Base-by-base conservation (phyloP, 2,329 filamentous ascomycete species). In the Beauveria sp. region DNA sequence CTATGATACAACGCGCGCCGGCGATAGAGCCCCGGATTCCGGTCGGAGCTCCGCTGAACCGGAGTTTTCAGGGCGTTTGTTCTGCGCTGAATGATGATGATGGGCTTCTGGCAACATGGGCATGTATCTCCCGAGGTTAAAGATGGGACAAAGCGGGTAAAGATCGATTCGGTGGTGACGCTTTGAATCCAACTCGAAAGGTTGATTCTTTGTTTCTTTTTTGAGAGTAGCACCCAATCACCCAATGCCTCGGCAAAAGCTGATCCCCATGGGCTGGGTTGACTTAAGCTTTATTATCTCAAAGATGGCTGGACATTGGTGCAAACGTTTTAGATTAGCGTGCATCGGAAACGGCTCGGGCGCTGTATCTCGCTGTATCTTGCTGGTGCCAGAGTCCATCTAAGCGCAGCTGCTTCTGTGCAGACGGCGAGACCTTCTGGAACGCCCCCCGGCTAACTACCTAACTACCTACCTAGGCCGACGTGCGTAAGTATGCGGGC, bases 41-140 rank as follows among this genome's bases (percentile, higher is more conserved):
- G 59, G 45, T 61, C 59, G 59, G 59, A 61, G 59, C 52, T 61
- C 51, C 59, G 59, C 52, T 40, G 49, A 34, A 49, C 51, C 59
- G 59, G 59, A 61, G 30, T 61, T 61, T 61, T 61, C 42, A 26
- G 38, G 38, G 30, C 30, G 10, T 12, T 14, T 34, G 9, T 24
- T 24, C 9, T 30, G 9, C 28, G 28, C 28, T 30, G 9, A 9
- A 30, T 7, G 38, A 9, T 42, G 26, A 46, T 56, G 42, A 18
- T 30, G 28, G 9, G 28, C 28, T 30, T 10, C 3, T 30, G 28
- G 18, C 2, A 56, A 56, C 3, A 30, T 9, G 8, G 42, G 26
- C 40, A 16, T 46, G 40, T 47, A 24, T 16, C 8, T 24, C 58
- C 58, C 58, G 58, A 60, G 58, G 58, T 53, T 60, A 59, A 34